Evolutionary conservation across 331 rosid genomes (phyloP).

Genomic region (Prunus yedoensis): DNA sequence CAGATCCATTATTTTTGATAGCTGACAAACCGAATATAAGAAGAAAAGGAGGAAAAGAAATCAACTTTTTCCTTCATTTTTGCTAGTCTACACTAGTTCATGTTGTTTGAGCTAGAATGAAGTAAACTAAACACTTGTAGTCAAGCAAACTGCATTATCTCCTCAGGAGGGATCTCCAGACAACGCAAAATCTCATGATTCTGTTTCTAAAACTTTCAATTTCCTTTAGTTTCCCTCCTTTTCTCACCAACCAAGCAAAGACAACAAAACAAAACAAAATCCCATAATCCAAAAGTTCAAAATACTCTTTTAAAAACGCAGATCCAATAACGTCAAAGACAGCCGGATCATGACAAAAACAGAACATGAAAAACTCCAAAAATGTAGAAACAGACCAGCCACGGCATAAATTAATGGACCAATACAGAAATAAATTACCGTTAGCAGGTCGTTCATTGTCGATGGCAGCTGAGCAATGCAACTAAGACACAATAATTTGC

Average conservation of each 20-base stretch:
- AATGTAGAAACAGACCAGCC: constrained; percentile 3
- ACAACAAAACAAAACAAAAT: neutral
- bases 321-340: constrained; percentile 14
- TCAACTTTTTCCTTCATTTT: neutral
- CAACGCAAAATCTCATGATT: neutral
- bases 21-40: neutral
- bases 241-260: neutral
- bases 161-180: neutral
- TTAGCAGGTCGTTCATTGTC: constrained; percentile 82
- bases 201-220: neutral
- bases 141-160: neutral
- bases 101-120: constrained; percentile 1
- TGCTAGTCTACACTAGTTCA: neutral
- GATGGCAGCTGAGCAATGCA: constrained; percentile 31
- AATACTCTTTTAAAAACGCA: constrained; percentile 7
- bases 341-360: constrained; percentile 35
- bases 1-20: neutral
- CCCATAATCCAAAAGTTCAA: constrained; percentile 16
- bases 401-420: constrained; percentile 11
- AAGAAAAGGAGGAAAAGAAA: neutral
- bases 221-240: neutral
- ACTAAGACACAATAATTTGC: neutral
- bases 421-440: constrained; percentile 37
- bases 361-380: constrained; percentile 23
- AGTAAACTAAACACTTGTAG: neutral